Evolutionary conservation across 2,329 filamentous ascomycete genomes (phyloP).

Genomic region (Neonectria hederae): DNA sequence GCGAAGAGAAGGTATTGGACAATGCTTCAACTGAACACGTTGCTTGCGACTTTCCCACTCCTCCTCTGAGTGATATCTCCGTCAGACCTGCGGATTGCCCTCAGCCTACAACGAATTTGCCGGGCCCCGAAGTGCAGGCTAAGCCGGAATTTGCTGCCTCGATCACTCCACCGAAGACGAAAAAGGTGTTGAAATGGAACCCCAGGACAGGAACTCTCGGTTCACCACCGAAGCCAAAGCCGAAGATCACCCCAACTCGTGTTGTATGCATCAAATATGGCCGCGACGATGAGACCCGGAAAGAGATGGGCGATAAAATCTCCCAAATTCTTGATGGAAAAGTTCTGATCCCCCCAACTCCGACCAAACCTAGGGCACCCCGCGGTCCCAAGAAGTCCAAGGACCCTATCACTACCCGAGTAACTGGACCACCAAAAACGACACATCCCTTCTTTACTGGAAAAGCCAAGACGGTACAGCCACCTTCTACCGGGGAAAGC

Average conservation of each 20-base stretch:
- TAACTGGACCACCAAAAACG: slow-evolving; percentile 38
- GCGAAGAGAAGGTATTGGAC: slow-evolving; percentile 22
- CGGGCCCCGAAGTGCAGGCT: slow-evolving; percentile 5
- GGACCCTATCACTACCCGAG: slow-evolving; percentile 22
- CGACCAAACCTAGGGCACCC: slow-evolving; percentile 42
- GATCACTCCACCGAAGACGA: slow-evolving; percentile 46
- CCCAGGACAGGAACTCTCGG: slow-evolving; percentile 70
- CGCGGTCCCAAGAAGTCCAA: slow-evolving; percentile 36
- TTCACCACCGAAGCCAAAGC: slow-evolving; percentile 67
- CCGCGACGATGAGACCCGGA: slow-evolving; percentile 54
- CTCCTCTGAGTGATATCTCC: slow-evolving; percentile 29
- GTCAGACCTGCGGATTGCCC: slow-evolving; percentile 5
- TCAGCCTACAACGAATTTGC: slow-evolving; percentile 7
- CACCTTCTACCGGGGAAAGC: slow-evolving; percentile 30
- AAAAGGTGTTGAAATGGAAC: slow-evolving; percentile 66
- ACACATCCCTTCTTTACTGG: slow-evolving; percentile 57
- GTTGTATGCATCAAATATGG: slow-evolving; percentile 71
- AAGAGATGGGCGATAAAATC: slow-evolving; percentile 67
- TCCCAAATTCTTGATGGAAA: slow-evolving; percentile 64
- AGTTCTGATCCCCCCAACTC: slow-evolving; percentile 38
- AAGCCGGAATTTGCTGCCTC: slow-evolving; percentile 19
- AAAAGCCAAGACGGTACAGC: slow-evolving; percentile 45
- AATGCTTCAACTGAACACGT: slow-evolving; percentile 9
- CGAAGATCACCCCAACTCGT: slow-evolving; percentile 45
- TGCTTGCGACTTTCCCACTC: slow-evolving; percentile 18